phyloP scores from a whole-genome alignment of 2,329 filamentous ascomycete species.

The Neofusicoccum ribis region DNA sequence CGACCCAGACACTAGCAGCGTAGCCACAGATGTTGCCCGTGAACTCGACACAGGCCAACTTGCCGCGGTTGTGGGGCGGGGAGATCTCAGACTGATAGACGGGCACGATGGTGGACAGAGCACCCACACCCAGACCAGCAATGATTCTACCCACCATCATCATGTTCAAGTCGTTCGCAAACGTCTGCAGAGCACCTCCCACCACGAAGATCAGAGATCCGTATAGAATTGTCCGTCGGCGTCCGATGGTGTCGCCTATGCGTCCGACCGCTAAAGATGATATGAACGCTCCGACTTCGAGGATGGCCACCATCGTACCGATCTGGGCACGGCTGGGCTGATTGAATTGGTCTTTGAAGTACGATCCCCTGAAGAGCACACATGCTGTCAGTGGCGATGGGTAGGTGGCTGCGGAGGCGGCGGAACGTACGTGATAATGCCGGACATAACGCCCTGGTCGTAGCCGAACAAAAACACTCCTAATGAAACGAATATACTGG shows the following conservation, averaged over 20 bases:
- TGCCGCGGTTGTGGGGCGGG: slow-evolving; percentile 91
- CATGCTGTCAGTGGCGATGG: slow-evolving; percentile 27
- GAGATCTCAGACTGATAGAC: slow-evolving; percentile 64
- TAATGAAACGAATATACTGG: slow-evolving; percentile 84
- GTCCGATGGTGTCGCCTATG: slow-evolving; percentile 87
- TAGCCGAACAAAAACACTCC: slow-evolving; percentile 89
- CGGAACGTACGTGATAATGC: slow-evolving; percentile 64
- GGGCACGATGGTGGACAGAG: slow-evolving; percentile 53
- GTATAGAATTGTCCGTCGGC: slow-evolving; percentile 87
- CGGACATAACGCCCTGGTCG: slow-evolving; percentile 87
- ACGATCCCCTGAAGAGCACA: slow-evolving; percentile 63
- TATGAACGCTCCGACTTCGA: slow-evolving; percentile 90
- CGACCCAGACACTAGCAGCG: slow-evolving; percentile 95
- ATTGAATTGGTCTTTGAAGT: slow-evolving; percentile 90
- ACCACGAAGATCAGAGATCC: slow-evolving; percentile 84
- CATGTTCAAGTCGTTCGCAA: slow-evolving; percentile 80
- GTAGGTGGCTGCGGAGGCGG: slow-evolving; percentile 19
- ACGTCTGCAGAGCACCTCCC: slow-evolving; percentile 82
- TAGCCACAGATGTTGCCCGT: slow-evolving; percentile 97
- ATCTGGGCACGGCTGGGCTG: slow-evolving; percentile 84
- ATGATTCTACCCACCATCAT: slow-evolving; percentile 64
- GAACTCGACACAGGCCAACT: slow-evolving; percentile 96
- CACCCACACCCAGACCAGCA: slow-evolving; percentile 53
- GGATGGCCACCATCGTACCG: slow-evolving; percentile 95
- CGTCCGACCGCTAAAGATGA: slow-evolving; percentile 84